Evolutionary conservation across 306 rosid species (phyloP).

Genomic region (Vigna radiata): DNA sequence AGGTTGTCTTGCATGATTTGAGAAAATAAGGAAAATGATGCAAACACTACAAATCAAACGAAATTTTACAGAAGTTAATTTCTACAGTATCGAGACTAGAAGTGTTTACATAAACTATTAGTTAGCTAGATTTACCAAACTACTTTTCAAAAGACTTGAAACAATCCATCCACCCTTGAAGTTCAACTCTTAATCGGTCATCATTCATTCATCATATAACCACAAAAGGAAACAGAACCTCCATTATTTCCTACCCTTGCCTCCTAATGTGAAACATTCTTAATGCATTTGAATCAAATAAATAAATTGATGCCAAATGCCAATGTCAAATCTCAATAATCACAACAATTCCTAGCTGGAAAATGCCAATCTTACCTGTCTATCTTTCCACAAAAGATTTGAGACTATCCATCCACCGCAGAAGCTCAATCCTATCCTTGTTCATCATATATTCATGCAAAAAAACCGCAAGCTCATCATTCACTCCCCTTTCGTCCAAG

Average conservation of each 20-base stretch:
- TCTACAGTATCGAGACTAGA: not conserved
- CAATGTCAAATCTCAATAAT: constrained; percentile 27
- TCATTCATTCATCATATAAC: constrained; percentile 51
- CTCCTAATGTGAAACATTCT: constrained; percentile 42
- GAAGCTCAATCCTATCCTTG: constrained; percentile 84
- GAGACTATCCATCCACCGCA: constrained; percentile 69
- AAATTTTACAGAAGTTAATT: constrained; percentile 17
- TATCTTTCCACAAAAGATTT: constrained; percentile 64
- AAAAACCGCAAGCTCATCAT: constrained; percentile 68
- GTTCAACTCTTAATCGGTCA: constrained; percentile 22
- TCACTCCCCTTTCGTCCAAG: constrained; percentile 71
- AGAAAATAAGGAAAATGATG: constrained; percentile 15
- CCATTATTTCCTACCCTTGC: constrained; percentile 63
- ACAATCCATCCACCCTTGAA: constrained; percentile 53
- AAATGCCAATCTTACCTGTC: constrained; percentile 33
- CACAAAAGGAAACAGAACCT: constrained; percentile 63
- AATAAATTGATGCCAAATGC: constrained; percentile 26
- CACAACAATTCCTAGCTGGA: constrained; percentile 23
- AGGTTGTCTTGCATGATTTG: not conserved
- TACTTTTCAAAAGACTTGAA: constrained; percentile 55
- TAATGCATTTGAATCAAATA: constrained; percentile 25
- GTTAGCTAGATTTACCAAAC: constrained; percentile 28
- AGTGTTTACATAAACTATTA: constrained; percentile 18
- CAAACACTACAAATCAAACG: constrained; percentile 19
- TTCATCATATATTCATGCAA: constrained; percentile 79